Evolutionary conservation across 176 grass and related monocot species (phyloP).

Genomic region (Paspalum notatum): DNA sequence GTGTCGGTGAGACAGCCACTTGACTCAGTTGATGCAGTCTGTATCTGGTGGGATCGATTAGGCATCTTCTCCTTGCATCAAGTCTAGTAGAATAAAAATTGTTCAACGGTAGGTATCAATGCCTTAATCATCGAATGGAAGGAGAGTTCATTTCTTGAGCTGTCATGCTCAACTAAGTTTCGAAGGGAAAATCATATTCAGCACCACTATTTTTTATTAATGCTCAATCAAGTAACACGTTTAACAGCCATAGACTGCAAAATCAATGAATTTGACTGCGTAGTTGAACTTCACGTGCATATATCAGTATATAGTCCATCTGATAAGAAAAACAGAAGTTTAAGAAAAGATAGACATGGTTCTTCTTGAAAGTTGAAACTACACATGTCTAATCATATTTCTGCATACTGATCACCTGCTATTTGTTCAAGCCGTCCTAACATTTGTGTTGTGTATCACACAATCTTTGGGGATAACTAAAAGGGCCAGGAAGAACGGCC

Average conservation of each 20-base stretch:
- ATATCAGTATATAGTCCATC: not conserved
- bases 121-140: conserved; percentile 46
- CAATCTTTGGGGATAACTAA: not conserved
- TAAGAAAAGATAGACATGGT: not conserved
- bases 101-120: conserved; percentile 39
- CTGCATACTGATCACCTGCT: not conserved
- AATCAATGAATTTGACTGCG: not conserved
- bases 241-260: not conserved
- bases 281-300: not conserved
- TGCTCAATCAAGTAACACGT: not conserved
- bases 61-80: conserved; percentile 45
- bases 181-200: conserved; percentile 34
- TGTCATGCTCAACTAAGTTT: conserved; percentile 28
- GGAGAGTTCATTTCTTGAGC: conserved; percentile 35
- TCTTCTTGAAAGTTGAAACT: not conserved
- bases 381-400: not conserved
- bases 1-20: conserved; percentile 57
- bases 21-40: conserved; percentile 39
- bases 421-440: not conserved
- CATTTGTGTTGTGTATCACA: not conserved
- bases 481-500: not conserved
- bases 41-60: conserved; percentile 47
- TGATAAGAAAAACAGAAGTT: not conserved
- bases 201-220: not conserved
- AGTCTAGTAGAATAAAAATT: conserved; percentile 35